phyloP scores from a whole-genome alignment of 106 monocot species.

The Allium cepa region DNA sequence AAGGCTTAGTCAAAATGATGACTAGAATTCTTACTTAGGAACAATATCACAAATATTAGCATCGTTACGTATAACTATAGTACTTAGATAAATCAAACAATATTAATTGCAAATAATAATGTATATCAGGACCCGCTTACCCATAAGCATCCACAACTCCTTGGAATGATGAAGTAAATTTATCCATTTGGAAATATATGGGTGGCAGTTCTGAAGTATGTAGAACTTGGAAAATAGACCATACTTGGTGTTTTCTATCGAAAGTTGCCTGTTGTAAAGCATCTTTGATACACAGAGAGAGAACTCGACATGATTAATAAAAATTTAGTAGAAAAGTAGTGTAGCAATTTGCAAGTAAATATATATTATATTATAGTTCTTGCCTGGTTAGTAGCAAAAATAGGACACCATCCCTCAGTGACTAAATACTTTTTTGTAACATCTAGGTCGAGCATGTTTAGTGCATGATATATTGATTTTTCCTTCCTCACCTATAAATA shows the following conservation, averaged over 20 bases:
- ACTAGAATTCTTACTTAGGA: too few relatives aligned
- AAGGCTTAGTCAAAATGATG: too few relatives aligned
- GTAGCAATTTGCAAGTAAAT: constrained; percentile 3
- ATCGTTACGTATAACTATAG: too few relatives aligned
- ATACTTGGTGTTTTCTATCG: constrained; percentile 97
- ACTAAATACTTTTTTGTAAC: constrained; percentile 95
- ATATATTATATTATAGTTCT: neutral
- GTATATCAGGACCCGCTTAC: too few relatives aligned
- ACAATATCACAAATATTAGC: too few relatives aligned
- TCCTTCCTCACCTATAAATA: constrained; percentile 66
- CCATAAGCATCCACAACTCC: constrained; percentile 99
- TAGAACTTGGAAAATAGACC: constrained; percentile 92
- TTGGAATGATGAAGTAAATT: constrained; percentile 89
- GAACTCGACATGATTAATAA: neutral
- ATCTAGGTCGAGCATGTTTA: constrained; percentile 97
- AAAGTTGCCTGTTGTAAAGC: constrained; percentile 48
- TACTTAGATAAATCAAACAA: too few relatives aligned
- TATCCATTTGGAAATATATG: constrained; percentile 85
- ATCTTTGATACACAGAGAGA: constrained; percentile 60
- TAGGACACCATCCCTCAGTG: constrained; percentile 93
- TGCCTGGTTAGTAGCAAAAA: constrained; percentile 71
- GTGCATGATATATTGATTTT: constrained; percentile 84
- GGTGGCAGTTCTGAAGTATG: constrained; percentile 83
- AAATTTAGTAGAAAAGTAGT: neutral
- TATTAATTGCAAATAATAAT: too few relatives aligned